These are phyloP conservation scores for Ballota nigra DNA, from an alignment of 257 asterid genomes.

Conservation along the genomic window DNA sequence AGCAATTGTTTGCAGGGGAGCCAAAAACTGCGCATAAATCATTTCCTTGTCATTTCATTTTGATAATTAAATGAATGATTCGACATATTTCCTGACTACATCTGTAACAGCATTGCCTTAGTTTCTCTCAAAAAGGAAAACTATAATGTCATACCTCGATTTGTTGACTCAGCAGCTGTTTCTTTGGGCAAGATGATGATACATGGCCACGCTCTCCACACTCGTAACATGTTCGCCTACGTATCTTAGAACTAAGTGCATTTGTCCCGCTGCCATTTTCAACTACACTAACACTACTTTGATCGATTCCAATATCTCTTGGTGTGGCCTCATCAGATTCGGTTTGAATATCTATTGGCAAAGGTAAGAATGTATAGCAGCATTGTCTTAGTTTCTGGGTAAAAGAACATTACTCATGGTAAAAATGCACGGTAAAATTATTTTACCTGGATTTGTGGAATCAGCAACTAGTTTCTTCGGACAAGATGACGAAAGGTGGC, in stretches of 20 bases:
- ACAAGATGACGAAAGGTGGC: conserved; percentile 76
- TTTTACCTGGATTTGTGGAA: not conserved
- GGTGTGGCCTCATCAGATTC: not conserved
- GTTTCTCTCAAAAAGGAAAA: not conserved
- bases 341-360: conserved; percentile 31
- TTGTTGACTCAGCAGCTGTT: not conserved
- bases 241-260: conserved; percentile 57
- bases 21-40: not conserved
- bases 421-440: too few relatives aligned
- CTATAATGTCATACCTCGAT: not conserved
- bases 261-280: conserved; percentile 23
- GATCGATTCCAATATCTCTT: not conserved
- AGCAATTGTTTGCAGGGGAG: not conserved
- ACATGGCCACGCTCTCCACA: conserved; percentile 87
- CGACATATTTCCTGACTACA: not conserved
- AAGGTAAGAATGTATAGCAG: conserved; percentile 1
- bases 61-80: not conserved
- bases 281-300: not conserved
- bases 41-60: not conserved
- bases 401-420: not conserved
- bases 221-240: conserved; percentile 73
- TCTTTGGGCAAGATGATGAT: conserved; percentile 54
- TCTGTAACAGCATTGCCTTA: not conserved
- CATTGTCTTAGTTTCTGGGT: not conserved
- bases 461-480: conserved; percentile 4